Conservation (phyloP, 2,329 filamentous ascomycete species). For the Ceratocystis variospora region DNA sequence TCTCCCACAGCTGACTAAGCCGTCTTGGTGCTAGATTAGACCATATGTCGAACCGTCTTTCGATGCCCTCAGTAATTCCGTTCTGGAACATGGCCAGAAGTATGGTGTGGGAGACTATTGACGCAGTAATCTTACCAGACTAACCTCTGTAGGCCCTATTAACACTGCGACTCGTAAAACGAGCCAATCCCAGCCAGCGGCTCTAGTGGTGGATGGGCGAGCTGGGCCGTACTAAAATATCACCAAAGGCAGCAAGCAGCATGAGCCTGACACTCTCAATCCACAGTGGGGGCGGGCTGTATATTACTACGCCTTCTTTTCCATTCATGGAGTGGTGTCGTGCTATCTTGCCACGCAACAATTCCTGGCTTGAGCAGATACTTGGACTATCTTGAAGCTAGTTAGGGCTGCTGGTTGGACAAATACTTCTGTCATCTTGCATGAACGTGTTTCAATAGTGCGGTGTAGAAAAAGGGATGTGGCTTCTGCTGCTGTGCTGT, state of each 20-base stretch:
- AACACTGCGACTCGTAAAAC: neutral
- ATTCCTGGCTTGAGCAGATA: neutral
- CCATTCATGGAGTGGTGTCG: neutral
- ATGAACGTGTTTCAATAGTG: slow-evolving; percentile 4
- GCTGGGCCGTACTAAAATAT: neutral
- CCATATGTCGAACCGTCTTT: neutral
- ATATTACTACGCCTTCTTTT: neutral
- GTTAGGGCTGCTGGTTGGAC: neutral
- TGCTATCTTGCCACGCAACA: neutral
- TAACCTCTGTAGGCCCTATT: neutral
- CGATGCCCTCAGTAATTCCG: neutral
- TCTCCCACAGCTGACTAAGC: neutral
- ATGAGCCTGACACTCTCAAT: neutral
- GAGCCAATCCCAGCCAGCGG: neutral
- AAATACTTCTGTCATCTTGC: neutral
- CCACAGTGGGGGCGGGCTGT: neutral
- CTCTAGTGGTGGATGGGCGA: neutral
- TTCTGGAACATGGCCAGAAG: slow-evolving; percentile 8
- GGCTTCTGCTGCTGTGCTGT: neutral
- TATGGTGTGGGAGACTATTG: neutral
- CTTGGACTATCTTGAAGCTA: too few relatives aligned
- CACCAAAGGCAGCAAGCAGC: neutral
- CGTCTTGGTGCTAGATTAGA: neutral
- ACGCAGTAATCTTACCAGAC: neutral
- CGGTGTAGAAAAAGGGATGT: neutral